Percentiles rank a stretch among this genome's conserved stretches.
Evolutionary conservation across 805 yeast genomes (phyloP).

Genomic region (Cephaloascus albidus): DNA sequence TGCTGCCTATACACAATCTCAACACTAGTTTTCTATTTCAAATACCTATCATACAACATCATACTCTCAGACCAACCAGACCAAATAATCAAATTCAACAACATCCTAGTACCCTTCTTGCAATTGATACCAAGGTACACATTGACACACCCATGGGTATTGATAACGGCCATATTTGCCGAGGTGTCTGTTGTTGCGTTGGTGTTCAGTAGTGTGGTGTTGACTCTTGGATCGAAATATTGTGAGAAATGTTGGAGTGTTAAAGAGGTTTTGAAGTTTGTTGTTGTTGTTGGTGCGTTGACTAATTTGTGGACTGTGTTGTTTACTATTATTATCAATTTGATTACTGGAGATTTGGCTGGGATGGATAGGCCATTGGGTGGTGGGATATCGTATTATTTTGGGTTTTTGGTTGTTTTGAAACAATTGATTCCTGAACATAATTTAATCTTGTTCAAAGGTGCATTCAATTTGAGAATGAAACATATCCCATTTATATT

Average conservation of each 20-base stretch:
- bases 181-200: slow-evolving; percentile 43
- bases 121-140: slow-evolving; percentile 58
- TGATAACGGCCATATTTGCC: slow-evolving; percentile 54
- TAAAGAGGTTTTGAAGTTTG: slow-evolving; percentile 38
- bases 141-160: slow-evolving; percentile 54
- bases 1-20: slow-evolving; percentile 29
- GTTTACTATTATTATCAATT: slow-evolving; percentile 25
- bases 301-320: slow-evolving; percentile 48
- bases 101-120: slow-evolving; percentile 42
- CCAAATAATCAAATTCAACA: slow-evolving; percentile 19
- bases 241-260: slow-evolving; percentile 44
- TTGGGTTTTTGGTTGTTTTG: slow-evolving; percentile 47
- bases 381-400: slow-evolving; percentile 41
- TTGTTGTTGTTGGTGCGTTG: slow-evolving; percentile 41
- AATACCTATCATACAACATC: slow-evolving; percentile 20
- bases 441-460: slow-evolving; percentile 37
- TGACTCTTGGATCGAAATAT: slow-evolving; percentile 32
- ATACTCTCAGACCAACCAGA: slow-evolving; percentile 8
- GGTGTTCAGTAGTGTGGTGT: slow-evolving; percentile 23
- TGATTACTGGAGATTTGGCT: slow-evolving; percentile 21
- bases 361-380: slow-evolving; percentile 37
- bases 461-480: slow-evolving; percentile 37
- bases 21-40: slow-evolving; percentile 27
- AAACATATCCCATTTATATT: slow-evolving; percentile 52
- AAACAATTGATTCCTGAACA: slow-evolving; percentile 54